These are phyloP conservation scores for Myxozyma geophila DNA, from an alignment of 805 yeast species.

Conservation along the genomic window DNA sequence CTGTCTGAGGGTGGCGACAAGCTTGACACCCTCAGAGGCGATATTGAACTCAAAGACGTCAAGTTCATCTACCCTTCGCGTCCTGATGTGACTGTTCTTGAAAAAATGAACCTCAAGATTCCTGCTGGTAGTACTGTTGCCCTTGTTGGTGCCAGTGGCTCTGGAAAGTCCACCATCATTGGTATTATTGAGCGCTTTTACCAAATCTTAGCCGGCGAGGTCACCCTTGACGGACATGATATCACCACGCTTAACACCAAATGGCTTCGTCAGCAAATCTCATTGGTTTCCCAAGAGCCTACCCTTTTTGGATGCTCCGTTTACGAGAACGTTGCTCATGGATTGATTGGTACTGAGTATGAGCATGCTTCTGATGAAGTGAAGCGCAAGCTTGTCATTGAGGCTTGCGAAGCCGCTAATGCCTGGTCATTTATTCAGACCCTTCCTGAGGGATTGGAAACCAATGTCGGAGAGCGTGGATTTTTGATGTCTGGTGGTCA, in stretches of 20 bases:
- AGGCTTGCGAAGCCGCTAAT: slow-evolving; percentile 58
- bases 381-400: slow-evolving; percentile 46
- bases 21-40: slow-evolving; percentile 46
- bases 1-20: slow-evolving; percentile 38
- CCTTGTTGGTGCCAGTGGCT: slow-evolving; percentile 83
- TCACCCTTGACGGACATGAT: slow-evolving; percentile 55
- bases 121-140: slow-evolving; percentile 87
- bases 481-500: slow-evolving; percentile 71
- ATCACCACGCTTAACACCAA: slow-evolving; percentile 56
- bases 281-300: slow-evolving; percentile 65
- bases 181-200: slow-evolving; percentile 63
- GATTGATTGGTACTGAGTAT: slow-evolving; percentile 50
- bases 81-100: slow-evolving; percentile 41
- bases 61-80: slow-evolving; percentile 43
- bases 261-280: slow-evolving; percentile 57
- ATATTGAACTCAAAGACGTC: slow-evolving; percentile 40
- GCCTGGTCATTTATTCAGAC: slow-evolving; percentile 54
- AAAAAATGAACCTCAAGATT: slow-evolving; percentile 42
- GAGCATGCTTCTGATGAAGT: slow-evolving; percentile 47
- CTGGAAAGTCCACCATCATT: slow-evolving; percentile 52
- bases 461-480: slow-evolving; percentile 58
- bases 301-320: slow-evolving; percentile 75
- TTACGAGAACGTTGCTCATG: slow-evolving; percentile 77
- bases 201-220: slow-evolving; percentile 55
- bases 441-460: slow-evolving; percentile 59